Evolutionary conservation across 352 stramenopile species (phyloP), one percentile per base, ranked within the genome.

Genomic region (Aphanomyces stellatus): DNA sequence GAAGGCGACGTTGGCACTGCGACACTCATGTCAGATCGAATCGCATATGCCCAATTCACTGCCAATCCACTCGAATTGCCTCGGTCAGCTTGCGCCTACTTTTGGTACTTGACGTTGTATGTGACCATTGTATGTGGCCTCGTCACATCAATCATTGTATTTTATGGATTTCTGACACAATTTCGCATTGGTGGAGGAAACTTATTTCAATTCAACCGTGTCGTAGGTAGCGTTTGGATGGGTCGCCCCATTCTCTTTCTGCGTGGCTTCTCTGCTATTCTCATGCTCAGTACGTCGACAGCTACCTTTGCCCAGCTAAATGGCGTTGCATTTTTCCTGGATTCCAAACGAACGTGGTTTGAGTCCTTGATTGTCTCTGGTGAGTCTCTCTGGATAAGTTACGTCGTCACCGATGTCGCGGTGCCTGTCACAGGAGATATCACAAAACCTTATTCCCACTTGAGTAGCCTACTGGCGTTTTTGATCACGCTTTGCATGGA

Each of bases 161-260:
- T 46, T 13, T 41, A 55, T 57, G 60, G 31, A 4, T 27, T 67
- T 2, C 3, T 22, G 5, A 6, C 46, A 13, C 24, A 51, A 30
- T 46, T 60, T 6, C 24, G 34, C 15, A 27, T 60, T 7, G 35
- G 30, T 25, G 55, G 55, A 10, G 10, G 22, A 22, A 67, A 65
- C 46, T 31, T 65, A 15, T 65, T 65, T 65, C 34, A 37, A 34
- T 65, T 55, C 46, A 53, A 65, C 59, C 59, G 59, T 6, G 37
- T 65, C 11, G 13, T 24, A 1, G 46, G 59, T 10, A 53, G 28
- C 30, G 59, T 65, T 30, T 65, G 59, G 59, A 56, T 65, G 11
- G 59, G 59, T 11, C 59, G 59, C 8, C 59, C 59, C 1, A 10
- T 53, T 22, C 24, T 65, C 1, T 3, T 56, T 65, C 19, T 67